phyloP scores from a whole-genome alignment of 2,329 filamentous ascomycete genomes.

The Colletotrichum nymphaeae region DNA sequence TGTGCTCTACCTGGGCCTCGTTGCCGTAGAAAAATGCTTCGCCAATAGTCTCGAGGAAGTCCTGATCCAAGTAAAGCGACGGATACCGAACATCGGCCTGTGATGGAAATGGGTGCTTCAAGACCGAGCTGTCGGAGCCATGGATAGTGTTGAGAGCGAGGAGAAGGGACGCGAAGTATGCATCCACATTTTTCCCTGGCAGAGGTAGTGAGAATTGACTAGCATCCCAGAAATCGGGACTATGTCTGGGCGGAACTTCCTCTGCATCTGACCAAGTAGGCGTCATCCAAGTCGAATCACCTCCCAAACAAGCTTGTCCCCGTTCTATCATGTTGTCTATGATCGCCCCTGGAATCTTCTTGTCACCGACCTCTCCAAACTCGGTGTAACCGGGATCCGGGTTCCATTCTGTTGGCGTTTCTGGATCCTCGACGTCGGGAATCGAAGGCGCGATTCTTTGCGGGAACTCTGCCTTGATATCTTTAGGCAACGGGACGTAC shows the following conservation, averaged over 20 bases:
- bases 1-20: background rate
- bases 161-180: background rate
- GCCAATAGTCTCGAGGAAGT: conserved; percentile 2
- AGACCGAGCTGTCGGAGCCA: background rate
- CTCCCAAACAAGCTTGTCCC: too few relatives aligned
- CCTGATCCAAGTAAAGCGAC: conserved; percentile 16
- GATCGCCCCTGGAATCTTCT: background rate
- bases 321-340: background rate
- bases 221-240: background rate
- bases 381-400: background rate
- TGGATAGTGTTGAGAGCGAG: conserved; percentile 13
- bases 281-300: too few relatives aligned
- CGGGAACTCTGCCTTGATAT: background rate
- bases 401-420: conserved; percentile 7
- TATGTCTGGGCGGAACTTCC: background rate
- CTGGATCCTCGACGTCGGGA: background rate
- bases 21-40: background rate
- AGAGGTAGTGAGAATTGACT: conserved; percentile 18
- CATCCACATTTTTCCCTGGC: conserved; percentile 14
- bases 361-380: background rate
- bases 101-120: conserved; percentile 11
- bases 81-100: background rate
- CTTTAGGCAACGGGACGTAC: background rate
- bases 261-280: background rate
- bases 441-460: background rate